Evolutionary conservation across 2,329 filamentous ascomycete species (phyloP).

Genomic region (Phoma sp.): DNA sequence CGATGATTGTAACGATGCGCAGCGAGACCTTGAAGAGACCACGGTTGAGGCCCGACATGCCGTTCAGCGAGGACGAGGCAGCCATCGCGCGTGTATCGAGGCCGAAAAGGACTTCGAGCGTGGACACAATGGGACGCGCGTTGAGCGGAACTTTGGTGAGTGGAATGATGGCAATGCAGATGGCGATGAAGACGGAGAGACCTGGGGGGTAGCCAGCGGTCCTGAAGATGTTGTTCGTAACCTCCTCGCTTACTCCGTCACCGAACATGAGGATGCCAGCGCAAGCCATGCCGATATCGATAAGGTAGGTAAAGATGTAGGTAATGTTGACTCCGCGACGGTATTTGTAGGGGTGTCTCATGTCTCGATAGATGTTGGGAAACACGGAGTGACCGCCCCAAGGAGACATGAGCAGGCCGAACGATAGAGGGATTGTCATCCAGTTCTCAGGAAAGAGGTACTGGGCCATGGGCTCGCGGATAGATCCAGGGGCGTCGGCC

Average conservation of each 20-base stretch:
- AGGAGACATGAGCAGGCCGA: constrained; percentile 86
- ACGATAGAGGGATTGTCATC: constrained; percentile 83
- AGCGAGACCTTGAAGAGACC: constrained; percentile 66
- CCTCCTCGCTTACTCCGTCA: constrained; percentile 82
- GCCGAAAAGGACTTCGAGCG: constrained; percentile 79
- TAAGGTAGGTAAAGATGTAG: constrained; percentile 82
- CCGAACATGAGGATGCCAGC: constrained; percentile 95
- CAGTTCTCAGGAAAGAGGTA: constrained; percentile 86
- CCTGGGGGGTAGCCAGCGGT: constrained; percentile 74
- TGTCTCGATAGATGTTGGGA: constrained; percentile 81
- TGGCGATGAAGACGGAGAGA: constrained; percentile 78
- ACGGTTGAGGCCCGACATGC: constrained; percentile 64
- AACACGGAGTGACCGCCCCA: constrained; percentile 79
- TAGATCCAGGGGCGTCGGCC: constrained; percentile 76
- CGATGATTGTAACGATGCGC: constrained; percentile 69
- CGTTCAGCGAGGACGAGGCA: constrained; percentile 56
- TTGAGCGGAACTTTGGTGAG: constrained; percentile 95
- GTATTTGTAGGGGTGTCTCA: constrained; percentile 85
- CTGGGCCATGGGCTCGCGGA: constrained; percentile 79
- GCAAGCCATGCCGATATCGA: constrained; percentile 83
- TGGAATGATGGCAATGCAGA: constrained; percentile 90
- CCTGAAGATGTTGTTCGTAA: constrained; percentile 86
- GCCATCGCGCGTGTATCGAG: constrained; percentile 66
- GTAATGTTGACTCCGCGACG: constrained; percentile 75
- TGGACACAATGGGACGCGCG: constrained; percentile 85